phyloP scores from a whole-genome alignment of 495 filamentous ascomycete genomes.

The Penicillium manginii region DNA sequence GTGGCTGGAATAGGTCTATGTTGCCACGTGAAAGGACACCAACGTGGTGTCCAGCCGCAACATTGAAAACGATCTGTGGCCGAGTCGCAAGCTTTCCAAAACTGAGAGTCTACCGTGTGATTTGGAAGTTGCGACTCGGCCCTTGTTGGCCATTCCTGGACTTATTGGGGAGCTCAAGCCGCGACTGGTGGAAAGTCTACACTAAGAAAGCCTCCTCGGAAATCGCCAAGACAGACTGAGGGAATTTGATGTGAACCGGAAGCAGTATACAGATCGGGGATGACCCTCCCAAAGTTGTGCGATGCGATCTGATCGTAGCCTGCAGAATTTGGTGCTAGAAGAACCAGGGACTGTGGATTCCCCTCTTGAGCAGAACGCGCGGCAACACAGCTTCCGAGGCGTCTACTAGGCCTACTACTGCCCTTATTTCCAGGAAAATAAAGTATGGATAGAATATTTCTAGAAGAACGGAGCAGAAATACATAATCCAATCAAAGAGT shows the following conservation, averaged over 20 bases:
- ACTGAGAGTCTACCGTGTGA: neutral
- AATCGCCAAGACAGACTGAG: neutral
- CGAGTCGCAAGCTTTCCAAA: neutral
- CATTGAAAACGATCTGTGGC: neutral
- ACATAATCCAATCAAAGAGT: neutral
- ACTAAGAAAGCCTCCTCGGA: neutral
- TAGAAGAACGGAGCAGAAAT: neutral
- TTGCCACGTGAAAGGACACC: neutral
- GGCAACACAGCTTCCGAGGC: no score
- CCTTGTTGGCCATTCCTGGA: neutral
- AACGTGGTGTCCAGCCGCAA: neutral
- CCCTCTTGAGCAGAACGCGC: no score
- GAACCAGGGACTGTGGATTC: no score
- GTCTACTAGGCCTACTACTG: no score
- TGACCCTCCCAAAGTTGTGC: neutral
- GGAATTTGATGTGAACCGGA: neutral
- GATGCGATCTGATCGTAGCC: neutral
- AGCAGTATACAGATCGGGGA: neutral
- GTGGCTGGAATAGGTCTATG: neutral
- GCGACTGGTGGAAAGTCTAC: neutral
- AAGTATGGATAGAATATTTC: neutral
- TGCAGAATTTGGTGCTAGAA: neutral
- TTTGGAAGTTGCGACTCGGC: neutral
- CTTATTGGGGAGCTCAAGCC: neutral
- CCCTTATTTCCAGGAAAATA: no score